These are phyloP conservation scores for Excoecaria cochinchinensis DNA, from an alignment of 345 rosid species.

Conservation along the genomic window DNA sequence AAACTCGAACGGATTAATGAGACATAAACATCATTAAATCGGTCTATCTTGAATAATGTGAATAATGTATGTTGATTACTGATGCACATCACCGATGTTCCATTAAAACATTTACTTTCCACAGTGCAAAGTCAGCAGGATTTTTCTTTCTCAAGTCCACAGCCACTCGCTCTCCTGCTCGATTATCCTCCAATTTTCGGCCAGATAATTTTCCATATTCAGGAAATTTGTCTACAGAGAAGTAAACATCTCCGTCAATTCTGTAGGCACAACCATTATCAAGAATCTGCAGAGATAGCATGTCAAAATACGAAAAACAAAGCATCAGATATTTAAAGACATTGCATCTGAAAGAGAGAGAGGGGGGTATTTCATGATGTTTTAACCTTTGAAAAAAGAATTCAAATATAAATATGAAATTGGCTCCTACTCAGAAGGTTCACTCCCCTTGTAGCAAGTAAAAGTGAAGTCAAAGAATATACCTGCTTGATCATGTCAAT, in stretches of 20 bases:
- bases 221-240: constrained; percentile 70
- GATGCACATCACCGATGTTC: neutral
- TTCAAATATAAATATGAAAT: neutral
- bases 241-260: constrained; percentile 77
- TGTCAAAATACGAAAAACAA: constrained; percentile 14
- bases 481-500: constrained; percentile 88
- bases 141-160: constrained; percentile 83
- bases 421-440: neutral
- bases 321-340: neutral
- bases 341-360: neutral
- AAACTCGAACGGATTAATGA: neutral
- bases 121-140: constrained; percentile 95
- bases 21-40: neutral
- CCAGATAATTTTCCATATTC: constrained; percentile 84
- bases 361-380: neutral
- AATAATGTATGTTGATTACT: neutral
- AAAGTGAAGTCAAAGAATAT: neutral
- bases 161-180: constrained; percentile 94
- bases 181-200: constrained; percentile 80
- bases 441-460: neutral
- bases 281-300: constrained; percentile 56
- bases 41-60: neutral
- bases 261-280: constrained; percentile 81
- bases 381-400: neutral
- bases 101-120: constrained; percentile 57